phyloP scores from a whole-genome alignment of 352 stramenopile species.

The Globisporangium spiculum region DNA sequence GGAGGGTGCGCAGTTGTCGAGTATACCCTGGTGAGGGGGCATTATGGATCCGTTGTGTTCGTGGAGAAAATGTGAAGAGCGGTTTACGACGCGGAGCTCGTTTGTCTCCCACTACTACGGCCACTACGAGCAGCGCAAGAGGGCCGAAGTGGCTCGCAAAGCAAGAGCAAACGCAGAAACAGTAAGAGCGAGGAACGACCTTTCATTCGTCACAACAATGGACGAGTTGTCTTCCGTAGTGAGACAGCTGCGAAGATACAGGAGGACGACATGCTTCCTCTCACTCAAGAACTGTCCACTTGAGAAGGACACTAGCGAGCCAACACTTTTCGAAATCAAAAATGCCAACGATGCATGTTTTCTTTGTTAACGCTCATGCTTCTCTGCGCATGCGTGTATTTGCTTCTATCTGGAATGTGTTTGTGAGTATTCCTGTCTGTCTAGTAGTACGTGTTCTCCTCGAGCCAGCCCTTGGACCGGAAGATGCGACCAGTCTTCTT shows the following conservation, averaged over 20 bases:
- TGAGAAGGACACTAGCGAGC: background rate
- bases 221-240: background rate
- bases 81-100: background rate
- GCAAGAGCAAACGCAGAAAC: background rate
- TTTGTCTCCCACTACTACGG: background rate
- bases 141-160: background rate
- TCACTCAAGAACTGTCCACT: background rate
- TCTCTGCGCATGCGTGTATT: background rate
- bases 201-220: background rate
- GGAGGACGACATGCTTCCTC: too few relatives aligned
- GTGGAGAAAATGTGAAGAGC: background rate
- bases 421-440: background rate
- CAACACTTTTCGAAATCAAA: background rate
- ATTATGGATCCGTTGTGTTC: background rate
- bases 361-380: background rate
- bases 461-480: slow-evolving; percentile 63
- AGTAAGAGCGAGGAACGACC: background rate
- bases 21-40: too few relatives aligned
- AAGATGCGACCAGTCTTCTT: slow-evolving; percentile 49
- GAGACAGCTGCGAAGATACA: background rate
- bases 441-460: slow-evolving; percentile 84
- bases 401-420: background rate
- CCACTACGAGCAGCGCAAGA: background rate
- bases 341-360: background rate
- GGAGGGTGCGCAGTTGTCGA: too few relatives aligned